Percentiles rank a stretch among this genome's conserved stretches.
Conservation (phyloP, 2,329 filamentous ascomycete genomes). For the Emmonsia crescens region DNA sequence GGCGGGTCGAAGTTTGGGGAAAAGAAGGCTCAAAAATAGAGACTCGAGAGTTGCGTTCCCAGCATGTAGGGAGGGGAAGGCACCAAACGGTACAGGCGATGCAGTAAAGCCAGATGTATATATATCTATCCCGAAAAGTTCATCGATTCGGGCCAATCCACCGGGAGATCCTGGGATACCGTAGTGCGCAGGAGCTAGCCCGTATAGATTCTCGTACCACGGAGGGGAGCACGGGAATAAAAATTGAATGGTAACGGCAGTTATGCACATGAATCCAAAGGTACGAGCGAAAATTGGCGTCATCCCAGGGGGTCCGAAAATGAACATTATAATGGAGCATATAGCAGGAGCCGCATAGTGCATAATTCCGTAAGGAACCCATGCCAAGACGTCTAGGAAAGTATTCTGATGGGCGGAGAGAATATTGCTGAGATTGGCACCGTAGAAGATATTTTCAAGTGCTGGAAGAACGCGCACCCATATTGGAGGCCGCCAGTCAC, state of each 20-base stretch:
- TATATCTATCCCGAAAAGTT: conserved; percentile 79
- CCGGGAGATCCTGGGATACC: conserved; percentile 82
- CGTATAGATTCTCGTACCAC: conserved; percentile 93
- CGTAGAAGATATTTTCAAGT: conserved; percentile 92
- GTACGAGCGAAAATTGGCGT: conserved; percentile 73
- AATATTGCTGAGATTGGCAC: conserved; percentile 91
- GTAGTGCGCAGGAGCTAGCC: conserved; percentile 82
- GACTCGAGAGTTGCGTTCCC: conserved; percentile 82
- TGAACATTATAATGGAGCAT: conserved; percentile 67
- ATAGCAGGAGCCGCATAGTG: conserved; percentile 82
- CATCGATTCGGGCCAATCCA: conserved; percentile 77
- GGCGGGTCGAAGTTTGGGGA: conserved; percentile 68
- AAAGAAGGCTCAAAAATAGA: conserved; percentile 85
- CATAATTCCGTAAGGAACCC: conserved; percentile 84
- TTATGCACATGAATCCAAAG: conserved; percentile 87
- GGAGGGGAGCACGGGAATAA: conserved; percentile 88
- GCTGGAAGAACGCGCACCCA: conserved; percentile 92
- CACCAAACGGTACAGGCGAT: conserved; percentile 85
- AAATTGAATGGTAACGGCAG: conserved; percentile 78
- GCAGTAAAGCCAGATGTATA: conserved; percentile 89
- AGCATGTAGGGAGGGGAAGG: conserved; percentile 87
- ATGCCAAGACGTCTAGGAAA: conserved; percentile 75
- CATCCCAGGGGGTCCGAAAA: conserved; percentile 79
- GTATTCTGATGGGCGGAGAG: conserved; percentile 80
- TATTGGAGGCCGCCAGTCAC: conserved; percentile 80